A percentile compares a stretch with the other conserved stretches of the same genome.
These are phyloP conservation scores for Orbilia javanica DNA, from an alignment of 2,329 filamentous ascomycete genomes.

Conservation along the genomic window DNA sequence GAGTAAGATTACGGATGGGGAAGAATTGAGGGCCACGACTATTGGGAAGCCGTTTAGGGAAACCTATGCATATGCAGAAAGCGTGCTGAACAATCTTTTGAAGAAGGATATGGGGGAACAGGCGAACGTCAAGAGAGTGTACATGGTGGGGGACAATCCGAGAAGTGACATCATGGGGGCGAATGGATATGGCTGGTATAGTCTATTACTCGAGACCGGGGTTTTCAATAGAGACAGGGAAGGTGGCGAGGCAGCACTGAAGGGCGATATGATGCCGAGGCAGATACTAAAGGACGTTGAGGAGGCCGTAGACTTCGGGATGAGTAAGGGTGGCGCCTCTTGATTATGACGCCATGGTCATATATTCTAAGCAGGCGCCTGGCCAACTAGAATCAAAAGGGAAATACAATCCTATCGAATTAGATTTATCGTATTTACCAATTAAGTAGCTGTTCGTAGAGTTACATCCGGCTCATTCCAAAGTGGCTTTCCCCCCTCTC, in stretches of 20 bases:
- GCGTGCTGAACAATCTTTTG: conserved; percentile 71
- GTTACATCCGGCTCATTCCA: conserved; percentile 6
- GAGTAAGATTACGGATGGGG: conserved; percentile 70
- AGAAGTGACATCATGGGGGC: conserved; percentile 91
- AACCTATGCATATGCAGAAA: conserved; percentile 88
- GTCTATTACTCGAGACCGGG: conserved; percentile 82
- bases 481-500: background rate
- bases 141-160: conserved; percentile 94
- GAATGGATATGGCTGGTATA: conserved; percentile 83
- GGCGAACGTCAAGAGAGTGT: conserved; percentile 77
- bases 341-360: no score
- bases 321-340: conserved; percentile 70
- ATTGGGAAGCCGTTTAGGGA: conserved; percentile 84
- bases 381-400: background rate
- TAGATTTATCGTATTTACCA: background rate
- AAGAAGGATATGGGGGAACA: conserved; percentile 60
- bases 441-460: background rate
- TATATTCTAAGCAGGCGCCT: no score
- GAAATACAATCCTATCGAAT: background rate
- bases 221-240: conserved; percentile 71
- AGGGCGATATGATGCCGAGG: conserved; percentile 71
- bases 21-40: conserved; percentile 73
- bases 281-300: conserved; percentile 80
- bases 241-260: conserved; percentile 59
- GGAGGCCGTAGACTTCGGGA: conserved; percentile 81